phyloP scores from a whole-genome alignment of 306 rosid species.

The Ammopiptanthus mongolicus region DNA sequence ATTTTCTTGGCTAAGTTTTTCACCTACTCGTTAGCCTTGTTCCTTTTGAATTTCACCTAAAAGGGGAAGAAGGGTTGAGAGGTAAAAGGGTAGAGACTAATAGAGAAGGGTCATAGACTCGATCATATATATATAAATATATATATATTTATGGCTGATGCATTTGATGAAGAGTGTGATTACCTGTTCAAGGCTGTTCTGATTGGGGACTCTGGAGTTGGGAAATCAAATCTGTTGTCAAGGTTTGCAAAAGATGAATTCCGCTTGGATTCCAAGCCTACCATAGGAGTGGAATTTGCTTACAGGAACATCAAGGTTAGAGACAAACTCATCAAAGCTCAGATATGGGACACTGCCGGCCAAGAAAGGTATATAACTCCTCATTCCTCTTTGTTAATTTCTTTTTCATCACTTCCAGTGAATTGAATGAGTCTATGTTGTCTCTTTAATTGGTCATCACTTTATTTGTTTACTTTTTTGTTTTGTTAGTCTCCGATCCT shows the following conservation, averaged over 20 bases:
- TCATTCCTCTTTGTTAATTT: not conserved
- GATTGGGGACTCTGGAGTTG: conserved; percentile 91
- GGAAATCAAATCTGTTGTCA: conserved; percentile 89
- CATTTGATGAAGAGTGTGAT: conserved; percentile 86
- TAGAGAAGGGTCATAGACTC: not conserved
- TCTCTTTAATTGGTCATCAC: not conserved
- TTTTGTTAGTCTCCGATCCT: not conserved
- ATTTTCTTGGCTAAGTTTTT: not conserved
- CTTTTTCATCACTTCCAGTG: not conserved
- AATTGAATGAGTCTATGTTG: not conserved
- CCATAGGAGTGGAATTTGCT: conserved; percentile 94
- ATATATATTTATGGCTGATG: conserved; percentile 38
- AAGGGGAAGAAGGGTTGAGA: not conserved
- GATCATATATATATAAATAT: too few species aligned
- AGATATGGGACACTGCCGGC: conserved; percentile 99
- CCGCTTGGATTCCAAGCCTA: conserved; percentile 81
- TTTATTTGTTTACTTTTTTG: not conserved
- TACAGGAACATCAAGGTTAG: conserved; percentile 67
- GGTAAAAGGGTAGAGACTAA: not conserved
- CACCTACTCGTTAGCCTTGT: not conserved
- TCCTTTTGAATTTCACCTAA: not conserved
- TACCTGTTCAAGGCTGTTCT: conserved; percentile 81
- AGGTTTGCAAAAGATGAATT: conserved; percentile 80
- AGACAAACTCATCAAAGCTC: conserved; percentile 91
- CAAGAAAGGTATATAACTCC: conserved; percentile 59